Evolutionary conservation across 192 early-diverging fungal genomes (phyloP).

Genomic region (Chytriomyces confervae): DNA sequence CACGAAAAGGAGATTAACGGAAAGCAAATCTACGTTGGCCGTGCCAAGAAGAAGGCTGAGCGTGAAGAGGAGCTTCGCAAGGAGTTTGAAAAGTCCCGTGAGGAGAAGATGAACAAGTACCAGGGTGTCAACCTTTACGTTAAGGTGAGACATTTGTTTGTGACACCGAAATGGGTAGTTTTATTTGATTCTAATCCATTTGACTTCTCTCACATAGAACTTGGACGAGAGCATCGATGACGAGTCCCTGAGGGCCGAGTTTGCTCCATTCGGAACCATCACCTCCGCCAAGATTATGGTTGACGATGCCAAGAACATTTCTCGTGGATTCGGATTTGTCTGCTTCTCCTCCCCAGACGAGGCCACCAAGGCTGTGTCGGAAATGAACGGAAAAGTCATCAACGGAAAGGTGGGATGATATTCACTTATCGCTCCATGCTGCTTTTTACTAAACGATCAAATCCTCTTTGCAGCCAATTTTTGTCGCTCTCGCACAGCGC

Average conservation of each 20-base stretch:
- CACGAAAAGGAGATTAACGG: slow-evolving; percentile 91
- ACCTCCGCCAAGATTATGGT: slow-evolving; percentile 98
- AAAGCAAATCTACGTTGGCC: slow-evolving; percentile 91
- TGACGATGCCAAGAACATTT: slow-evolving; percentile 79
- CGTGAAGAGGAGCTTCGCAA: slow-evolving; percentile 94
- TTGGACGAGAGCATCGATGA: slow-evolving; percentile 96
- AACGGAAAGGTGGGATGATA: slow-evolving; percentile 63
- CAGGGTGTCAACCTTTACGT: slow-evolving; percentile 84
- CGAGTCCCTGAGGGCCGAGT: slow-evolving; percentile 95
- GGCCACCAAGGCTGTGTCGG: slow-evolving; percentile 96
- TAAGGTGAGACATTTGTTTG: slow-evolving; percentile 40
- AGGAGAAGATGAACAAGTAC: slow-evolving; percentile 97
- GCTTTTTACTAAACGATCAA: too few species aligned
- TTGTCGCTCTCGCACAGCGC: slow-evolving; percentile 97
- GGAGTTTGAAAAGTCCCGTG: slow-evolving; percentile 93
- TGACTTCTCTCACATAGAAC: slow-evolving; percentile 57
- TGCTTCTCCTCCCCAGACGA: slow-evolving; percentile 99
- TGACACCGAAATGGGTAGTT: neutral
- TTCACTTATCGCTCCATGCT: too few species aligned
- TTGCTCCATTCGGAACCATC: slow-evolving; percentile 93
- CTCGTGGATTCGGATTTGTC: slow-evolving; percentile 98
- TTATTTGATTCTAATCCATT: neutral
- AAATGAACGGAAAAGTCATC: slow-evolving; percentile 98
- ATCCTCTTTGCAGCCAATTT: slow-evolving; percentile 71
- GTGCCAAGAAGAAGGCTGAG: slow-evolving; percentile 99